Evolutionary conservation across 345 rosid genomes (phyloP).

Genomic region (Acer yangbiense): DNA sequence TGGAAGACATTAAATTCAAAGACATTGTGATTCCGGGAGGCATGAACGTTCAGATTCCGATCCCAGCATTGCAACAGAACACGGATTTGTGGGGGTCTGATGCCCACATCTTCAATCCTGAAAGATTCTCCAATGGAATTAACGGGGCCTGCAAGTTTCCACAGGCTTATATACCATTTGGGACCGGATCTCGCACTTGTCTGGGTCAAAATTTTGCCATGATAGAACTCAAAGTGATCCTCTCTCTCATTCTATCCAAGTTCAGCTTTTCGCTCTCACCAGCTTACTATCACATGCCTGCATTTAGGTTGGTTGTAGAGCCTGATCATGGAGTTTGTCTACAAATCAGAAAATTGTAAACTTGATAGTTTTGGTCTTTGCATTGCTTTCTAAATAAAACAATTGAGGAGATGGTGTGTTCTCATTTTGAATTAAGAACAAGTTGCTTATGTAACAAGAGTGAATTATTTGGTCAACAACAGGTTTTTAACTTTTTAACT

Average conservation of each 20-base stretch:
- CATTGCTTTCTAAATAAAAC: neutral
- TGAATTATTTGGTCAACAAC: too few species aligned
- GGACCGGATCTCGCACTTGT: constrained; percentile 42
- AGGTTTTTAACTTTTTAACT: too few species aligned
- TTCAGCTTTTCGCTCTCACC: constrained; percentile 41
- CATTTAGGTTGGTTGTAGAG: constrained; percentile 35
- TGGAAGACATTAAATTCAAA: constrained; percentile 37
- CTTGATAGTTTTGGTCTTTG: neutral
- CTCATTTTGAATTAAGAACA: neutral
- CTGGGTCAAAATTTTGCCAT: constrained; percentile 49
- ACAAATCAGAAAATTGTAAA: constrained; percentile 15
- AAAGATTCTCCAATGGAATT: constrained; percentile 43
- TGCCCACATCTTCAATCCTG: constrained; percentile 43
- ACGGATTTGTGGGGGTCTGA: constrained; percentile 45
- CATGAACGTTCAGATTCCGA: constrained; percentile 34
- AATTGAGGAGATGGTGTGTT: neutral
- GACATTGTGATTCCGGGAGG: constrained; percentile 39
- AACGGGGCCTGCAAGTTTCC: constrained; percentile 41
- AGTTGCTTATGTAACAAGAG: neutral
- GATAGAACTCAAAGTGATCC: constrained; percentile 42
- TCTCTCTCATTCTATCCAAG: constrained; percentile 34
- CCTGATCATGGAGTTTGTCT: constrained; percentile 35
- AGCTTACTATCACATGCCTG: constrained; percentile 42
- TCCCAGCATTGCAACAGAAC: constrained; percentile 34
- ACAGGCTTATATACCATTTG: constrained; percentile 51